phyloP scores from a whole-genome alignment of 192 early-diverging fungal species.

The Nowakowskiella sp. region DNA sequence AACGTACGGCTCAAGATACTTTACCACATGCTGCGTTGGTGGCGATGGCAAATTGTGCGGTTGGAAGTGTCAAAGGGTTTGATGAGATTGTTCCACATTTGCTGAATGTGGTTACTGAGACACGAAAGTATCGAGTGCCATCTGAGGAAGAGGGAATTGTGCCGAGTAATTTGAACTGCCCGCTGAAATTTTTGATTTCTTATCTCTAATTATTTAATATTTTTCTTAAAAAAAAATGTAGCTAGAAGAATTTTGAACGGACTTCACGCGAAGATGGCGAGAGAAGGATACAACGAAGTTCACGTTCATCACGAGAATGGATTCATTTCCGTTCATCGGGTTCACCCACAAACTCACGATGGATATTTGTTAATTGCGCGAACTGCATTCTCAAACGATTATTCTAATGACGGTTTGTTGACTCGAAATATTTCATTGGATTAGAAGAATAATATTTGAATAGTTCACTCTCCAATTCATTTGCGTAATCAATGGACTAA shows the following conservation, averaged over 20 bases:
- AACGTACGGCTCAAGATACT: conserved; percentile 80
- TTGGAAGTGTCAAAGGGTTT: conserved; percentile 95
- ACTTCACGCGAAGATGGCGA: conserved; percentile 76
- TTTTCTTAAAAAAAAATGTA: conserved; percentile 8
- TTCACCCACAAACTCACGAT: conserved; percentile 81
- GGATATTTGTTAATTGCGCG: conserved; percentile 89
- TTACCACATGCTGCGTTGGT: conserved; percentile 87
- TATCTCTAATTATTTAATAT: neutral
- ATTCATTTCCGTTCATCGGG: conserved; percentile 86
- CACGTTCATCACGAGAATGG: conserved; percentile 95
- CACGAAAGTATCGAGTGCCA: conserved; percentile 62
- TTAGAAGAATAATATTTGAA: neutral
- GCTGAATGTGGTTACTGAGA: conserved; percentile 84
- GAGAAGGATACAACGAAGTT: conserved; percentile 78
- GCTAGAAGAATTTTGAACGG: conserved; percentile 65
- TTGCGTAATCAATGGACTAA: conserved; percentile 38
- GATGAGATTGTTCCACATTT: conserved; percentile 87
- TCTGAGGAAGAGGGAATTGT: conserved; percentile 51
- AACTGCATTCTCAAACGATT: conserved; percentile 61
- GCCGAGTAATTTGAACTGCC: conserved; percentile 33
- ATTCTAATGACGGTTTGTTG: conserved; percentile 9
- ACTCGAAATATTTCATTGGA: neutral
- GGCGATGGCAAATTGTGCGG: conserved; percentile 81
- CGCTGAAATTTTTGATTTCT: conserved; percentile 10
- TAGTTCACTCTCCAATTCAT: conserved; percentile 36